Evolutionary conservation across 139 green algal species (phyloP), one percentile per base, ranked within the genome.

Genomic region (Closterium sp.): DNA sequence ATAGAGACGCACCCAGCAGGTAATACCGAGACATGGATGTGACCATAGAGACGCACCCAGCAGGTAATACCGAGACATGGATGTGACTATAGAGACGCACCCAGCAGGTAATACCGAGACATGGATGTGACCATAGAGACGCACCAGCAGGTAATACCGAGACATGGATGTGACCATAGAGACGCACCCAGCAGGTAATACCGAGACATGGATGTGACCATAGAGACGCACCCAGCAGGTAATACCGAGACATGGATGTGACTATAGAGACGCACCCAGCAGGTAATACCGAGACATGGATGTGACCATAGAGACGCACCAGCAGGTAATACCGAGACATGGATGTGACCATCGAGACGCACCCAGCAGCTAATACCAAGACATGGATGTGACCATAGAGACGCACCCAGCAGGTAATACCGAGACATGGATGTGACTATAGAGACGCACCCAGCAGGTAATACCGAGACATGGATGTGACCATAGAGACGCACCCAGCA

Each of bases 191-290:
- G 28, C 89, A 94, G 90, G 90, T 93, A 23, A 19, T 76, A 76
- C 5, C 55, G 55, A 76, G 55, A 76, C 12, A 76, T 76, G 55
- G 91, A 94, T 31, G 28, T 91, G 28, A 94, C 69, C 23, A 1
- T 94, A 9, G 89, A 93, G 81, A 94, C 91, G 28, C 92, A 69
- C n/a, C 90, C 91, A 5, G 28, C 89, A 94, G 90, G 90, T 93
- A 23, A n/a, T n/a, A n/a, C n/a, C n/a, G n/a, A n/a, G n/a, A n/a
- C n/a, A 83, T 1, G 33, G 36, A 55, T 55, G 36, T 55, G 6
- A 55, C 5, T 9, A 21, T 33, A 6, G 28, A 33, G 6, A 19
- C 25, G 55, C n/a, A n/a, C n/a, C n/a, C n/a, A n/a, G n/a, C n/a
- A n/a, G n/a, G n/a, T n/a, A n/a, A n/a, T 76, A 76, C 5, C 55